Conservation (phyloP, 1,139 yeast species). For the Debaryomyces coudertii region DNA sequence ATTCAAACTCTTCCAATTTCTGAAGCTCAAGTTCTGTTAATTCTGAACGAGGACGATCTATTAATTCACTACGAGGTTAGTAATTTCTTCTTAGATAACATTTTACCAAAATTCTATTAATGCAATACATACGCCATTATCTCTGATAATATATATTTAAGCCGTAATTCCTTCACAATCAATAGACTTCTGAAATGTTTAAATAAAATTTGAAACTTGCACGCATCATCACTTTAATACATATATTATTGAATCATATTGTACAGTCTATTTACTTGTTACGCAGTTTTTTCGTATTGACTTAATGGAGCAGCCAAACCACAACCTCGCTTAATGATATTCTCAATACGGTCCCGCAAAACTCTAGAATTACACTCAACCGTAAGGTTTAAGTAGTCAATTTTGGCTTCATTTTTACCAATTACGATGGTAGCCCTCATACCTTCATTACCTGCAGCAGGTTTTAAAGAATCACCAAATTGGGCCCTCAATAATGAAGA, state of each 20-base stretch:
- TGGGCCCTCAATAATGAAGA: constrained; percentile 73
- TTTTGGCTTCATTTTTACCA: constrained; percentile 73
- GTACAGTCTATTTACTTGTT: constrained; percentile 1
- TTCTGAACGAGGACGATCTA: constrained; percentile 77
- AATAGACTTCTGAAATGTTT: background rate
- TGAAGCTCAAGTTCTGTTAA: constrained; percentile 78
- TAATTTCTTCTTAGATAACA: constrained; percentile 9
- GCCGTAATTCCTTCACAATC: background rate
- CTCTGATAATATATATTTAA: background rate
- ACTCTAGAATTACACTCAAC: constrained; percentile 83
- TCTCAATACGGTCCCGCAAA: constrained; percentile 79
- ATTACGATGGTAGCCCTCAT: constrained; percentile 60
- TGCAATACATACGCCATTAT: constrained; percentile 16
- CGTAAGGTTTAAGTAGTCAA: constrained; percentile 62
- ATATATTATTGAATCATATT: background rate
- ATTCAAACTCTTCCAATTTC: constrained; percentile 87
- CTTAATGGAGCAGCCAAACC: constrained; percentile 81
- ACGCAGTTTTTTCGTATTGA: constrained; percentile 25
- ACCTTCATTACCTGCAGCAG: constrained; percentile 37
- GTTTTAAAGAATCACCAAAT: constrained; percentile 75
- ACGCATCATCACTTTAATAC: background rate
- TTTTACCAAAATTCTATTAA: background rate
- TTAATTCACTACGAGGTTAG: constrained; percentile 52
- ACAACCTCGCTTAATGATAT: constrained; percentile 75
- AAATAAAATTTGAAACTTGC: constrained; percentile 3